Evolutionary conservation across 371 early-diverging fungal species (phyloP).

Genomic region (Circinella umbellata): DNA sequence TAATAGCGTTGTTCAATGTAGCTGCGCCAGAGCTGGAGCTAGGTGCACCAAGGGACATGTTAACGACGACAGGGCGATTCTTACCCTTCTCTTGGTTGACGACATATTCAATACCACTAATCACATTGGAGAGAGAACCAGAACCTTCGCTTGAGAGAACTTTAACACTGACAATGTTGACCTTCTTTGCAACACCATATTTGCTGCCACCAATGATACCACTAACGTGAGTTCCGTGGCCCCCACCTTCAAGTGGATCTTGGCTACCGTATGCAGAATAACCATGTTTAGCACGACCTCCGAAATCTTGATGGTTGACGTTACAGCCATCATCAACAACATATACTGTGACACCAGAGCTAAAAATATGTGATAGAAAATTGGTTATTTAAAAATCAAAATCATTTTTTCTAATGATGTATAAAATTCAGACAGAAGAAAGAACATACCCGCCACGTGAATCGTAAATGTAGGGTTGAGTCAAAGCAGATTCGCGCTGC

Average conservation of each 20-base stretch:
- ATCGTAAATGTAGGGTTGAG: slow-evolving; percentile 40
- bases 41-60: slow-evolving; percentile 62
- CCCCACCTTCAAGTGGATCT: slow-evolving; percentile 17
- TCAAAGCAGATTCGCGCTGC: slow-evolving; percentile 21
- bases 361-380: slow-evolving; percentile 5
- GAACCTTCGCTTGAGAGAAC: slow-evolving; percentile 72
- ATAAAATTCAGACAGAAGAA: neutral
- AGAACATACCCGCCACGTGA: slow-evolving; percentile 28
- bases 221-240: slow-evolving; percentile 72
- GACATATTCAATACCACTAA: slow-evolving; percentile 78
- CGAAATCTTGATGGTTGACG: slow-evolving; percentile 55
- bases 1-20: slow-evolving; percentile 44
- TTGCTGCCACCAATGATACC: slow-evolving; percentile 78
- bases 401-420: too few relatives aligned
- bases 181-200: slow-evolving; percentile 91
- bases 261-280: slow-evolving; percentile 62
- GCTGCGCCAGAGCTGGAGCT: slow-evolving; percentile 17
- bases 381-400: neutral
- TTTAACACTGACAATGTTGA: slow-evolving; percentile 82
- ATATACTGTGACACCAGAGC: slow-evolving; percentile 54
- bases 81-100: slow-evolving; percentile 38
- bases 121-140: slow-evolving; percentile 69
- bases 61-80: slow-evolving; percentile 49
- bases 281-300: slow-evolving; percentile 63
- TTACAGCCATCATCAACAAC: slow-evolving; percentile 57